A percentile compares a stretch with the other conserved stretches of the same genome.
Evolutionary conservation across 1,284 basidiomycete genomes (phyloP).

Genomic region (Microbotryum lychnidis-dioicae): DNA sequence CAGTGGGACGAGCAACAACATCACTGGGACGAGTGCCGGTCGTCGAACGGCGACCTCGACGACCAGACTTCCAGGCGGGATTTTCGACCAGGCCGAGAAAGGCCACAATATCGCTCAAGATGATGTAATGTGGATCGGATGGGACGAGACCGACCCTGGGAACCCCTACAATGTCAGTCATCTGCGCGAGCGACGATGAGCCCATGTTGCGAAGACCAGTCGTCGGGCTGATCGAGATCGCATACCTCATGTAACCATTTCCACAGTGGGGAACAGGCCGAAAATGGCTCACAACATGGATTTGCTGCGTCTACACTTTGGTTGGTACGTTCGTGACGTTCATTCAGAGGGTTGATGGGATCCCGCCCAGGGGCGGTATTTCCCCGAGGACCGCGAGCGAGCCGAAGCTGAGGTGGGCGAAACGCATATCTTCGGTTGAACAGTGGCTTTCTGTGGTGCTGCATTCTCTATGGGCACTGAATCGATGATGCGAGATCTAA

Average conservation of each 20-base stretch:
- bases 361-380: no score
- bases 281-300: constrained; percentile 23
- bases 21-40: no score
- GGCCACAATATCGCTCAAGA: neutral
- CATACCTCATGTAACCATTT: neutral
- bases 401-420: no score
- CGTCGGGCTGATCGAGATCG: no score
- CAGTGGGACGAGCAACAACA: no score
- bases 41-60: no score
- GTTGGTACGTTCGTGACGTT: neutral
- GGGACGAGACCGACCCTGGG: constrained; percentile 18
- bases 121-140: constrained; percentile 27
- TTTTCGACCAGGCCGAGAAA: no score
- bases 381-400: no score
- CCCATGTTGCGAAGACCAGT: neutral
- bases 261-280: constrained; percentile 17
- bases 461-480: constrained; percentile 19
- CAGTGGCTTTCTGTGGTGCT: constrained; percentile 14
- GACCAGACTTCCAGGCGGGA: no score
- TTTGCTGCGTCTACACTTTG: constrained; percentile 22
- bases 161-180: constrained; percentile 28
- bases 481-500: constrained; percentile 20
- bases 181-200: neutral
- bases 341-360: neutral
- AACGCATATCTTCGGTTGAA: neutral